Percentiles rank a stretch among this genome's conserved stretches.
Evolutionary conservation across 2,329 filamentous ascomycete genomes (phyloP).

Genomic region (Ophiostoma novo-ulmi): DNA sequence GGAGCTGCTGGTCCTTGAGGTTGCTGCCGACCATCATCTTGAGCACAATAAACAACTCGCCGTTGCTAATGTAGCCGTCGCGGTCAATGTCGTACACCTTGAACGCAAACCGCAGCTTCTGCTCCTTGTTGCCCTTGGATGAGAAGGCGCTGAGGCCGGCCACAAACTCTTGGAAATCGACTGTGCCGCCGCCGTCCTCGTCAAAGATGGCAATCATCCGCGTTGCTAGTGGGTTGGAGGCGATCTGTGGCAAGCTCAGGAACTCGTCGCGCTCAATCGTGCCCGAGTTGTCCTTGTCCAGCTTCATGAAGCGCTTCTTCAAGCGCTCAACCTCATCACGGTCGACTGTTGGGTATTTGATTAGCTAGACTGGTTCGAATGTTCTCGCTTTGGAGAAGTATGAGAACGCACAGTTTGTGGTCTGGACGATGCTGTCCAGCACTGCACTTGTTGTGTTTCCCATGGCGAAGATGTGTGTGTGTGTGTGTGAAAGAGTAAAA

Average conservation of each 20-base stretch:
- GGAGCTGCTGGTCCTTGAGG: conserved; percentile 95
- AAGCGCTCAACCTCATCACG: conserved; percentile 94
- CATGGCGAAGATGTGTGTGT: conserved; percentile 41
- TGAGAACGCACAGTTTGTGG: conserved; percentile 72
- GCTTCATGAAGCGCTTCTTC: conserved; percentile 97
- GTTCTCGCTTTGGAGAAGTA: not conserved
- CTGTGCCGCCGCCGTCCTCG: conserved; percentile 93
- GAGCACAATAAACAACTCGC: conserved; percentile 96
- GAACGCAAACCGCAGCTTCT: conserved; percentile 96
- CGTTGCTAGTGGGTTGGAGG: conserved; percentile 93
- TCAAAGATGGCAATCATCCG: conserved; percentile 99
- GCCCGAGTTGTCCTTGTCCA: conserved; percentile 98
- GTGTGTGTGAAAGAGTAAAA: not conserved
- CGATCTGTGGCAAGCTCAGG: conserved; percentile 92
- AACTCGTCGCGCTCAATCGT: conserved; percentile 99
- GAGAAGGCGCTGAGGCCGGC: conserved; percentile 92
- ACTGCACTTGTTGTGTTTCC: conserved; percentile 67
- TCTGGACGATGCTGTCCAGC: conserved; percentile 92
- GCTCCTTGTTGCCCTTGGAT: conserved; percentile 97
- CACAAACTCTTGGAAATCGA: conserved; percentile 98
- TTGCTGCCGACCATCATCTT: conserved; percentile 99
- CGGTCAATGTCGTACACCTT: conserved; percentile 99
- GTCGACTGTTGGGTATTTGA: conserved; percentile 61
- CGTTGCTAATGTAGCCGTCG: conserved; percentile 97
- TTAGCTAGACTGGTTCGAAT: not conserved